Percentiles rank a stretch among this genome's conserved stretches.
Evolutionary conservation across 805 yeast genomes (phyloP).

Genomic region (Candida alai): DNA sequence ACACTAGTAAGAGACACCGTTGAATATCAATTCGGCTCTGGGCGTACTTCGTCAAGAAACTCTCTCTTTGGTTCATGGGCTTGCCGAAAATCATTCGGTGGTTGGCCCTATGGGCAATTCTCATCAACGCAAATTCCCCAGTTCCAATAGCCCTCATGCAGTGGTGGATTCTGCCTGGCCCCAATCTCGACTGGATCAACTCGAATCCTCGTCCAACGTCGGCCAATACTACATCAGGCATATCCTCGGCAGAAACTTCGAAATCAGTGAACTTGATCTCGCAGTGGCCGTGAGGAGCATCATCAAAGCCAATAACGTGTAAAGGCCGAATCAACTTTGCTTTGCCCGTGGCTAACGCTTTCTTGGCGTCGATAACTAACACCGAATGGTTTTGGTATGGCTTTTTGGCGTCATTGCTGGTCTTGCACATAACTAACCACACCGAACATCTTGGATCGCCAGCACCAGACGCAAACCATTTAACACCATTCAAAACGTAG

Average conservation of each 20-base stretch:
- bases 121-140: constrained; percentile 52
- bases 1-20: constrained; percentile 49
- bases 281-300: constrained; percentile 71
- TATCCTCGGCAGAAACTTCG: constrained; percentile 43
- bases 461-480: constrained; percentile 72
- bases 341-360: constrained; percentile 46
- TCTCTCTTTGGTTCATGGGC: constrained; percentile 47
- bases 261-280: constrained; percentile 51
- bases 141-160: constrained; percentile 64
- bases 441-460: constrained; percentile 60
- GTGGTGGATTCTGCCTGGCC: constrained; percentile 70
- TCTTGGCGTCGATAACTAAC: constrained; percentile 48
- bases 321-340: constrained; percentile 50
- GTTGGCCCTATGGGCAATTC: constrained; percentile 49
- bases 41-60: constrained; percentile 47
- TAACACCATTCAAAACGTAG: constrained; percentile 54
- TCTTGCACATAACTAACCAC: constrained; percentile 53
- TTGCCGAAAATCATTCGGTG: constrained; percentile 50
- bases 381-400: constrained; percentile 54
- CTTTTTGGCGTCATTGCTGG: constrained; percentile 23
- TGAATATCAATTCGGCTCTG: constrained; percentile 52
- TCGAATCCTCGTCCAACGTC: constrained; percentile 56
- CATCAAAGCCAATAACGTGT: constrained; percentile 56
- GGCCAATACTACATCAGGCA: constrained; percentile 38
- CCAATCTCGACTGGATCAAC: constrained; percentile 59